Percentiles rank a stretch among this genome's conserved stretches.
Conservation (phyloP, 108 stramenopile species). For the Fistulifera solaris region DNA sequence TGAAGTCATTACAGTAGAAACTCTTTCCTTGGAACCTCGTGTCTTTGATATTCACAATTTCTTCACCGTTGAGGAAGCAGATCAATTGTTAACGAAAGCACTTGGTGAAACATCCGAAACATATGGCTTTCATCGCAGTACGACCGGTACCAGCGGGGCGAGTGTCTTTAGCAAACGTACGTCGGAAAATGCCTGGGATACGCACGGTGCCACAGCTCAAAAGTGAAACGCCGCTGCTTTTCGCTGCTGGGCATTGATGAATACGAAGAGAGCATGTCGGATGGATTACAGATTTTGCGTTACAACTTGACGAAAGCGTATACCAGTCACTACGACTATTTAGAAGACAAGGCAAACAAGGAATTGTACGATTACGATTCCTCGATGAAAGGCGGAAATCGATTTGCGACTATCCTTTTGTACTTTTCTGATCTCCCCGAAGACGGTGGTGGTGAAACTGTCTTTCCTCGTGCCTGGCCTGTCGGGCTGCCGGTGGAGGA, state of each 20-base stretch:
- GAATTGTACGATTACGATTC: slow-evolving; percentile 62
- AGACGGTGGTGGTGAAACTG: slow-evolving; percentile 92
- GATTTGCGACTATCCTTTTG: slow-evolving; percentile 92
- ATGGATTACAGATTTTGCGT: slow-evolving; percentile 91
- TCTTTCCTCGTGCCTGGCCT: slow-evolving; percentile 55
- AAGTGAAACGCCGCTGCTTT: slow-evolving; percentile 71
- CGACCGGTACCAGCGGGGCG: slow-evolving; percentile 47
- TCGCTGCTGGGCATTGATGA: slow-evolving; percentile 71
- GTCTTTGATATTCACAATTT: slow-evolving; percentile 87
- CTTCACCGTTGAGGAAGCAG: slow-evolving; percentile 52
- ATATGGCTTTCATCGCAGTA: slow-evolving; percentile 58
- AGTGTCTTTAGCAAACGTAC: slow-evolving; percentile 40
- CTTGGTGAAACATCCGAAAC: slow-evolving; percentile 43
- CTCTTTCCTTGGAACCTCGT: slow-evolving; percentile 49
- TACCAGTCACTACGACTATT: slow-evolving; percentile 84
- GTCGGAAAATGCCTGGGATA: slow-evolving; percentile 82
- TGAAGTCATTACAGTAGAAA: slow-evolving; percentile 54
- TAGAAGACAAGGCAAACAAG: slow-evolving; percentile 38
- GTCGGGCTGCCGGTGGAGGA: not conserved
- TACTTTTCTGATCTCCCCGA: slow-evolving; percentile 89
- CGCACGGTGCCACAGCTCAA: slow-evolving; percentile 57
- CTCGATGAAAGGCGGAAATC: slow-evolving; percentile 67
- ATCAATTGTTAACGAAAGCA: slow-evolving; percentile 48
- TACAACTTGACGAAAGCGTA: slow-evolving; percentile 92
- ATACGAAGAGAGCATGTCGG: slow-evolving; percentile 71